Percentiles rank a stretch among this genome's conserved stretches.
Conservation (phyloP, 495 filamentous ascomycete genomes). For the Aspergillus olivimuriae region DNA sequence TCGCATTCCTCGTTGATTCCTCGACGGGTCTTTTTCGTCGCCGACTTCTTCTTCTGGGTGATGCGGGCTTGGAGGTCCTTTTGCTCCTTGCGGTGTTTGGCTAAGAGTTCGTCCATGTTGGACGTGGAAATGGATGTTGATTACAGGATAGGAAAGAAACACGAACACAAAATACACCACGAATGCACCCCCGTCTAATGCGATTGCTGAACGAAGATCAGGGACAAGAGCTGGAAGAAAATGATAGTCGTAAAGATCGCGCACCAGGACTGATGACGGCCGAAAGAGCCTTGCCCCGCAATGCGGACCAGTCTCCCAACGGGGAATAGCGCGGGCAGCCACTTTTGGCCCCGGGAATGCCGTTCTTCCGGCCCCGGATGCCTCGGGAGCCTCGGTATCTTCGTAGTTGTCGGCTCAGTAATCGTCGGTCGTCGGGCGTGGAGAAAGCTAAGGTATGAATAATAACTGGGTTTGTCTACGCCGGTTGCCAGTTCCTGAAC, state of each 20-base stretch:
- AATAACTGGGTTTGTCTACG: too few relatives aligned
- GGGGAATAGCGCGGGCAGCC: neutral
- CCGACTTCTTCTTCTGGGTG: constrained; percentile 91
- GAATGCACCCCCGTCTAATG: too few relatives aligned
- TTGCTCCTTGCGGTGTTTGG: constrained; percentile 81
- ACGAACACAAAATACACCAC: neutral
- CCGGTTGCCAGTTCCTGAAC: constrained; percentile 1
- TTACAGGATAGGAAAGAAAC: neutral
- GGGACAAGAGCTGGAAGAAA: too few relatives aligned
- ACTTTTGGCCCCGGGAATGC: neutral
- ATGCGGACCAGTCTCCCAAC: too few relatives aligned
- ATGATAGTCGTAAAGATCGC: too few relatives aligned
- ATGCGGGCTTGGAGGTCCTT: constrained; percentile 76
- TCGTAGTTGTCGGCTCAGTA: neutral
- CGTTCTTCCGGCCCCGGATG: too few relatives aligned
- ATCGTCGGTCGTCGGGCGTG: constrained; percentile 2
- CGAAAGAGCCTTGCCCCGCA: too few relatives aligned
- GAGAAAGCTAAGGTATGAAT: neutral
- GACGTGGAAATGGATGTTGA: constrained; percentile 6
- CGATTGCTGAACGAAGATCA: too few relatives aligned
- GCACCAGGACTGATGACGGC: too few relatives aligned
- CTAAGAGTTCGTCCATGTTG: constrained; percentile 71
- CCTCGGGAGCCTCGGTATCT: constrained; percentile 20
- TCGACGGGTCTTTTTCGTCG: constrained; percentile 93
- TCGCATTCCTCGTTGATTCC: constrained; percentile 81